Percentiles rank a stretch among this genome's conserved stretches.
Conservation (phyloP, 257 asterid species). For the Rubia yunnanensis region DNA sequence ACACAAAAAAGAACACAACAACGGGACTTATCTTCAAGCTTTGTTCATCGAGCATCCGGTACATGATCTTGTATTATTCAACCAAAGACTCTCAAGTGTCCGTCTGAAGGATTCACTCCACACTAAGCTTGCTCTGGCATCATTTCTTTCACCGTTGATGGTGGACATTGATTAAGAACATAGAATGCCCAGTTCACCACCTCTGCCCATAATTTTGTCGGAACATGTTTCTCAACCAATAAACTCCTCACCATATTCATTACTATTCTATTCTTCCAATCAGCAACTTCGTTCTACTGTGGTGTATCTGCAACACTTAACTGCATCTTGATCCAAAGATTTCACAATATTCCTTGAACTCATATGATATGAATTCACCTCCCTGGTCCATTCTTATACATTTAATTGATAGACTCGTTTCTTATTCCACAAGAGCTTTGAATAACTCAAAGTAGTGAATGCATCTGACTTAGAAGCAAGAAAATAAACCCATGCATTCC, state of each 20-base stretch:
- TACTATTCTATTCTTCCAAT: neutral
- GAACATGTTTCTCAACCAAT: neutral
- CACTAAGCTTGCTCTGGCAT: slow-evolving; percentile 1
- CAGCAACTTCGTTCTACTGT: neutral
- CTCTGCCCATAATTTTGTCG: neutral
- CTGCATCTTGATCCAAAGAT: neutral
- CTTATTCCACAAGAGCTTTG: neutral
- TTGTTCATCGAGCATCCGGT: neutral
- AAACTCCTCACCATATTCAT: slow-evolving; percentile 1
- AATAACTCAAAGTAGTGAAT: neutral
- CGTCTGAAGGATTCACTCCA: neutral
- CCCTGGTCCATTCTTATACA: neutral
- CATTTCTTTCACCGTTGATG: neutral
- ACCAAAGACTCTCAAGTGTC: neutral
- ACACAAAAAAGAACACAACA: neutral
- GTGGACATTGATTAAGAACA: neutral
- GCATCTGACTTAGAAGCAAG: neutral
- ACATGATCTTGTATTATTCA: neutral
- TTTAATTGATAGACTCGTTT: no score
- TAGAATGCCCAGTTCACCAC: no score
- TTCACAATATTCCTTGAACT: neutral
- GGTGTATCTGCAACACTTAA: neutral
- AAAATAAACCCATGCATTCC: neutral
- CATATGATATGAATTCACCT: neutral
- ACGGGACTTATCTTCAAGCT: slow-evolving; percentile 1